A percentile compares a stretch with the other conserved stretches of the same genome.
These are phyloP conservation scores for Saccharomycopsis fibuligera DNA, from an alignment of 805 yeast genomes.

Conservation along the genomic window DNA sequence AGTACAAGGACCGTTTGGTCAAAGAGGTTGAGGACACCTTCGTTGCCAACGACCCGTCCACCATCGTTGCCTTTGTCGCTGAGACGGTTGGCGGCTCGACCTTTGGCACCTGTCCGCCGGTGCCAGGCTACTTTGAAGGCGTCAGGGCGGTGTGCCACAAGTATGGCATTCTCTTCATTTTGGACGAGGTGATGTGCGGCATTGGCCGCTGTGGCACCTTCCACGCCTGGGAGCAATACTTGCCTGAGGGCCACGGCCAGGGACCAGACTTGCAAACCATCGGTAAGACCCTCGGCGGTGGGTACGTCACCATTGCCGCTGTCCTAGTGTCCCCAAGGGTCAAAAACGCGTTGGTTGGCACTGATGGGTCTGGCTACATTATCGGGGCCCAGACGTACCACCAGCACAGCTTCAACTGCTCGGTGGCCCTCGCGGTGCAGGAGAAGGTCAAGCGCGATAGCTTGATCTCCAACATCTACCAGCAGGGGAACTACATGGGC, in stretches of 20 bases:
- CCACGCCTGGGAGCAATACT: conserved; percentile 39
- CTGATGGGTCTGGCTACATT: conserved; percentile 32
- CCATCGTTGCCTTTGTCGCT: conserved; percentile 37
- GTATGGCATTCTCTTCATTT: conserved; percentile 42
- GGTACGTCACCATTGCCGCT: conserved; percentile 43
- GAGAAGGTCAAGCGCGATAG: conserved; percentile 32
- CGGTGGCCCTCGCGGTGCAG: conserved; percentile 42
- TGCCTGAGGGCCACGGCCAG: conserved; percentile 29
- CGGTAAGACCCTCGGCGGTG: conserved; percentile 45
- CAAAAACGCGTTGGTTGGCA: conserved; percentile 31
- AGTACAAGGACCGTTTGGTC: conserved; percentile 35
- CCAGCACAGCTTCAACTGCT: conserved; percentile 40
- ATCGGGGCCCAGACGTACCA: conserved; percentile 46
- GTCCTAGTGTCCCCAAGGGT: conserved; percentile 33
- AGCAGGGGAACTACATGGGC: conserved; percentile 40
- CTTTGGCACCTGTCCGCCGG: conserved; percentile 36
- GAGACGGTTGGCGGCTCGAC: conserved; percentile 46
- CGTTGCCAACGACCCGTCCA: conserved; percentile 36
- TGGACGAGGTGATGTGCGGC: conserved; percentile 55
- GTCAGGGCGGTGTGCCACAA: conserved; percentile 41
- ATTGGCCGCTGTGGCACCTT: conserved; percentile 45
- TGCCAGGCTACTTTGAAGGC: conserved; percentile 42
- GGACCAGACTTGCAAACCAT: conserved; percentile 44
- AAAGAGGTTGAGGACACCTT: conserved; percentile 38
- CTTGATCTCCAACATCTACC: conserved; percentile 35